Conservation (phyloP, 768 basidiomycete genomes). For the Peribolospora kevripleyi region DNA sequence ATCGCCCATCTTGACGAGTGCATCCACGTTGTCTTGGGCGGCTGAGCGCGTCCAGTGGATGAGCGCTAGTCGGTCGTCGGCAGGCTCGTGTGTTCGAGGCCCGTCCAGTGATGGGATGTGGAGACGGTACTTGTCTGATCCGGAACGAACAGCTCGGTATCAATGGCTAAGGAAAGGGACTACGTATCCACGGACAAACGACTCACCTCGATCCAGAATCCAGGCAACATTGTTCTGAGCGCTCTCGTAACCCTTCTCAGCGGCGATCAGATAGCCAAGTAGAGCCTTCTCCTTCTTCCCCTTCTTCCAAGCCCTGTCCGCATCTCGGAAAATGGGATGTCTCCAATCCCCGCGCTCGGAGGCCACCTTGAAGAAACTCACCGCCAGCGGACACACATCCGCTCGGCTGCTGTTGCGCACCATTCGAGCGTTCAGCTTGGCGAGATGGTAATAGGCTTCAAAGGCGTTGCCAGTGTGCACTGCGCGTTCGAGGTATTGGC, state of each 20-base stretch:
- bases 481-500: slow-evolving; percentile 56
- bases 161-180: not conserved
- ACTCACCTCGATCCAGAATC: slow-evolving; percentile 65
- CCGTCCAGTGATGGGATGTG: slow-evolving; percentile 7
- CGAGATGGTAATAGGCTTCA: slow-evolving; percentile 84
- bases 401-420: slow-evolving; percentile 23
- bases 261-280: slow-evolving; percentile 82
- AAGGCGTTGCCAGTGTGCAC: slow-evolving; percentile 70
- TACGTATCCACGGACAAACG: slow-evolving; percentile 31
- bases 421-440: slow-evolving; percentile 39
- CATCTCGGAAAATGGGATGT: slow-evolving; percentile 52
- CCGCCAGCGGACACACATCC: slow-evolving; percentile 54
- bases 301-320: slow-evolving; percentile 32
- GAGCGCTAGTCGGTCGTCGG: slow-evolving; percentile 57
- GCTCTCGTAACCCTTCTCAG: slow-evolving; percentile 70
- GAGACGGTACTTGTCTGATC: slow-evolving; percentile 11
- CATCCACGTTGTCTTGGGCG: slow-evolving; percentile 79
- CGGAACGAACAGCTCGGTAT: not conserved
- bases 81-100: slow-evolving; percentile 23
- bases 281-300: slow-evolving; percentile 63
- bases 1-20: slow-evolving; percentile 91
- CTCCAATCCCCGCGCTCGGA: slow-evolving; percentile 64
- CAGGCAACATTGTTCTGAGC: slow-evolving; percentile 91
- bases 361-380: slow-evolving; percentile 79
- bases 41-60: slow-evolving; percentile 90